Evolutionary conservation across 1,284 basidiomycete species (phyloP).

Genomic region (Cystobasidium sp.): DNA sequence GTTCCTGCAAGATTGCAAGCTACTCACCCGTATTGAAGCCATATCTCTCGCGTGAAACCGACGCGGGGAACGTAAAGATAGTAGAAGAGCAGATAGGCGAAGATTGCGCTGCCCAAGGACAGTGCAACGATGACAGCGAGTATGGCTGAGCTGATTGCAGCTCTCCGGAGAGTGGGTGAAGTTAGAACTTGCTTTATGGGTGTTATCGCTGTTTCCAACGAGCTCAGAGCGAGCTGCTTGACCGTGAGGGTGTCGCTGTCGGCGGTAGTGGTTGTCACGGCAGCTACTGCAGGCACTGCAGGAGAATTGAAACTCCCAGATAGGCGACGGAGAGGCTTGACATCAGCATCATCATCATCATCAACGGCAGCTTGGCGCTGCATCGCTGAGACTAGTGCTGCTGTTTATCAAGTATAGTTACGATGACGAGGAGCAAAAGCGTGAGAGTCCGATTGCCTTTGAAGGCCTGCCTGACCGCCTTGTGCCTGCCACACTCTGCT

Average conservation of each 20-base stretch:
- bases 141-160: slow-evolving; percentile 24
- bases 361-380: slow-evolving; percentile 1
- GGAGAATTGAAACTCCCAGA: not conserved
- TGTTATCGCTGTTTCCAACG: slow-evolving; percentile 1
- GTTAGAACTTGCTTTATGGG: slow-evolving; percentile 14
- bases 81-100: slow-evolving; percentile 43
- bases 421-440: not conserved
- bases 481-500: not conserved
- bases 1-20: not conserved
- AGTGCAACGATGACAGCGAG: slow-evolving; percentile 24
- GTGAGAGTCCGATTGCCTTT: slow-evolving; percentile 1
- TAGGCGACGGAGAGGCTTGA: slow-evolving; percentile 1
- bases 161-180: slow-evolving; percentile 28
- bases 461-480: not conserved
- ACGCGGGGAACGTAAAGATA: slow-evolving; percentile 38
- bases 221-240: slow-evolving; percentile 10
- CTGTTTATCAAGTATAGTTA: not conserved
- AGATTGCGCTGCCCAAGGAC: slow-evolving; percentile 24
- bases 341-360: not conserved
- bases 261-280: no score
- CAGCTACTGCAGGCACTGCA: not conserved
- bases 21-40: slow-evolving; percentile 41
- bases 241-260: slow-evolving; percentile 7
- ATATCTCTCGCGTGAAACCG: slow-evolving; percentile 32
- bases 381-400: slow-evolving; percentile 1